A percentile compares a stretch with the other conserved stretches of the same genome.
phyloP scores from a whole-genome alignment of 768 basidiomycete genomes.

The Auricularia sp. region DNA sequence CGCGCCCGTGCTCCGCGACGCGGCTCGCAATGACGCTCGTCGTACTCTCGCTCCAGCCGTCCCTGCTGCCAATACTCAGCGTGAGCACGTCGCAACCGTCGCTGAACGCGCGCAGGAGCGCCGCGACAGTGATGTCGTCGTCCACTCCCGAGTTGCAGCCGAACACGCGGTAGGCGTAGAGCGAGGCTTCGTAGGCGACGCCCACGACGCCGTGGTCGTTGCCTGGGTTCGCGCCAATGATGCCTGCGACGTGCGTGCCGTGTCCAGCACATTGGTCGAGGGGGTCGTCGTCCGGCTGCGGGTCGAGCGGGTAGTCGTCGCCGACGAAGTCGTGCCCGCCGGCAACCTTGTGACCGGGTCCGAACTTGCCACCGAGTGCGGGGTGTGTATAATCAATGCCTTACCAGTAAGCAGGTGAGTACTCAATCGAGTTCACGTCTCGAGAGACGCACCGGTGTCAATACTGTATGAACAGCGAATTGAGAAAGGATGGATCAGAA shows the following conservation, averaged over 20 bases:
- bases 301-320: conserved; percentile 10
- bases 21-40: conserved; percentile 2
- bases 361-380: conserved; percentile 10
- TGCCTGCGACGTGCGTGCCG: conserved; percentile 9
- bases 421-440: neutral
- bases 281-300: conserved; percentile 6
- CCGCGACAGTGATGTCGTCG: conserved; percentile 11
- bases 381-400: conserved; percentile 6
- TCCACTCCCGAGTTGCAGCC: conserved; percentile 13
- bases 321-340: conserved; percentile 10
- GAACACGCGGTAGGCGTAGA: conserved; percentile 17
- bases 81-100: conserved; percentile 27
- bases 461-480: conserved; percentile 24
- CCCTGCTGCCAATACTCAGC: conserved; percentile 22
- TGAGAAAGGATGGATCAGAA: neutral
- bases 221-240: conserved; percentile 19
- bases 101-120: conserved; percentile 7
- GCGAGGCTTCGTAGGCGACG: conserved; percentile 24
- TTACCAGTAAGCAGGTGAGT: neutral
- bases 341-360: conserved; percentile 4
- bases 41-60: conserved; percentile 8
- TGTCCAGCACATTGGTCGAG: conserved; percentile 5
- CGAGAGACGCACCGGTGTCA: conserved; percentile 21
- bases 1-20: conserved; percentile 3
- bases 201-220: conserved; percentile 27